Conservation (phyloP, 2,329 filamentous ascomycete species). For the Leptosphaerulina australis region DNA sequence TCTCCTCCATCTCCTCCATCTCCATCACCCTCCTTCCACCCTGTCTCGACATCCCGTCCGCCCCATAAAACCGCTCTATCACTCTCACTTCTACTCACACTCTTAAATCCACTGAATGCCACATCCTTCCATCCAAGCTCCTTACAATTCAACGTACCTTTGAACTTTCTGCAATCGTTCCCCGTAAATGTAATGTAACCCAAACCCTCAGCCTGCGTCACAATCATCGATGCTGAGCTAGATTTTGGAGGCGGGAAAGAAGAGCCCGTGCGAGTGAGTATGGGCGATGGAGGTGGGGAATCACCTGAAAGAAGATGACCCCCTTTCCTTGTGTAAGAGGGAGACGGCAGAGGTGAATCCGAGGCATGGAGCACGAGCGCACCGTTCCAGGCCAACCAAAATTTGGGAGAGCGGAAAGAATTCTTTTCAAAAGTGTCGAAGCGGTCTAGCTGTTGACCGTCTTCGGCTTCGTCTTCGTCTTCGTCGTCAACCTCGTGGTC, state of each 20-base stretch:
- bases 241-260: constrained; percentile 6
- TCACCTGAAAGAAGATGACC: neutral
- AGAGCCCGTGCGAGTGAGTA: neutral
- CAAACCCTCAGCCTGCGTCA: constrained; percentile 6
- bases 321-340: neutral
- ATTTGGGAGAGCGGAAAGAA: constrained; percentile 35
- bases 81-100: constrained; percentile 21
- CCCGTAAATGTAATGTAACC: constrained; percentile 33
- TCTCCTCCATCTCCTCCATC: neutral
- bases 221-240: neutral
- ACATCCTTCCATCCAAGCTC: constrained; percentile 31
- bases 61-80: constrained; percentile 25
- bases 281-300: constrained; percentile 2
- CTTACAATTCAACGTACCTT: constrained; percentile 29
- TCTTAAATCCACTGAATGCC: constrained; percentile 28
- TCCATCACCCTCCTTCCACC: constrained; percentile 1
- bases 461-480: constrained; percentile 1
- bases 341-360: neutral
- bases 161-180: constrained; percentile 33
- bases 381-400: constrained; percentile 36
- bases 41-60: constrained; percentile 10
- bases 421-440: constrained; percentile 36
- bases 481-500: neutral
- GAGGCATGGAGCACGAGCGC: neutral
- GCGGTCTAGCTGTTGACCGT: constrained; percentile 9